These are phyloP conservation scores for Furcasterigmium sp. DNA, from an alignment of 2,329 filamentous ascomycete genomes.

Conservation along the genomic window DNA sequence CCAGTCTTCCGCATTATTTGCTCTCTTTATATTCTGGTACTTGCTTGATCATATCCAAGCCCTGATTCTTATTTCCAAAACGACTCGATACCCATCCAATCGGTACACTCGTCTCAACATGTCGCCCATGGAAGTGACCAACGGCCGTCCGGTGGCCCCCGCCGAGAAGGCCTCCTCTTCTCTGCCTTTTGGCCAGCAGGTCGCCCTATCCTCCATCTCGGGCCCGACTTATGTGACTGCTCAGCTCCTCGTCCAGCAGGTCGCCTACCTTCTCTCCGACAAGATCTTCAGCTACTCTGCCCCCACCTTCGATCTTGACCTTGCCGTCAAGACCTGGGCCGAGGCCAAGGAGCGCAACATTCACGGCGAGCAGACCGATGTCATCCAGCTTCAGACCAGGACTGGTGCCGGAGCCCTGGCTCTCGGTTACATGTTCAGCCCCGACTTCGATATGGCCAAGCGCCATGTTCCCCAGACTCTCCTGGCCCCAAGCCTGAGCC, in stretches of 20 bases:
- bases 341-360: conserved; percentile 67
- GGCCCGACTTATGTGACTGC: conserved; percentile 91
- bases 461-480: conserved; percentile 88
- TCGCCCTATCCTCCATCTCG: conserved; percentile 57
- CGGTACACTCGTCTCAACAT: conserved; percentile 11
- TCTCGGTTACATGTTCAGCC: conserved; percentile 95
- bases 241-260: conserved; percentile 90
- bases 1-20: not conserved
- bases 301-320: conserved; percentile 85
- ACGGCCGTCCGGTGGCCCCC: conserved; percentile 16
- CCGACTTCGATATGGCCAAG: conserved; percentile 90
- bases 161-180: conserved; percentile 43
- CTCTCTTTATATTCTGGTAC: not conserved
- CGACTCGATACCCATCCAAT: not conserved
- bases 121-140: conserved; percentile 17
- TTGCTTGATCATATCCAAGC: not conserved
- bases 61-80: not conserved
- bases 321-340: conserved; percentile 76
- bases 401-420: conserved; percentile 86
- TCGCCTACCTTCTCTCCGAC: conserved; percentile 91
- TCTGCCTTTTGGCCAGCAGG: conserved; percentile 52
- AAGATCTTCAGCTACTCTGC: conserved; percentile 97
- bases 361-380: conserved; percentile 71
- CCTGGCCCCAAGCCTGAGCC: conserved; percentile 76
- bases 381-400: conserved; percentile 80